Conservation (phyloP, 2,329 filamentous ascomycete genomes). For the Neonectria magnoliae region DNA sequence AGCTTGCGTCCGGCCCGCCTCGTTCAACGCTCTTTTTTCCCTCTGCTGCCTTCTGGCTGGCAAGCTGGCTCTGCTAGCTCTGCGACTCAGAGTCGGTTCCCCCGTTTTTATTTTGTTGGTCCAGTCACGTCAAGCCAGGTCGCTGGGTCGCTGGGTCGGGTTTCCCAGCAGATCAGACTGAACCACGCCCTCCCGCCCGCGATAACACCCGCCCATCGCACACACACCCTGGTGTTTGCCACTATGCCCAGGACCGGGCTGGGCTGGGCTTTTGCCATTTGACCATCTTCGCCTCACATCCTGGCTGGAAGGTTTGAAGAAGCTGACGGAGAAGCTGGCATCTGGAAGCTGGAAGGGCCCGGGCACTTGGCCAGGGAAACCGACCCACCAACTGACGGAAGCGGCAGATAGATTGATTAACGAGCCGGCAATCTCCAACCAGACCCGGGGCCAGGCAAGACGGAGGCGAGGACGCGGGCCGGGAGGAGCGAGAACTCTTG, state of each 20-base stretch:
- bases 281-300: constrained; percentile 5
- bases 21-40: constrained; percentile 35
- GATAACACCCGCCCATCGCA: constrained; percentile 3
- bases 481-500: background rate
- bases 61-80: constrained; percentile 17
- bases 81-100: constrained; percentile 21
- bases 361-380: constrained; percentile 24
- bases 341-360: constrained; percentile 30
- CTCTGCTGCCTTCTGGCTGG: constrained; percentile 30
- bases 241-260: constrained; percentile 2
- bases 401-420: constrained; percentile 24
- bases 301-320: constrained; percentile 25
- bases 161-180: constrained; percentile 21
- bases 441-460: background rate
- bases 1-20: constrained; percentile 35
- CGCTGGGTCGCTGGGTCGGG: constrained; percentile 12
- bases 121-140: constrained; percentile 34
- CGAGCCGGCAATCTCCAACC: constrained; percentile 24
- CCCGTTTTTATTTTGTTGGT: constrained; percentile 23
- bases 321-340: constrained; percentile 31
- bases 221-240: constrained; percentile 25
- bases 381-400: constrained; percentile 18
- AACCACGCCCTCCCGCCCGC: constrained; percentile 18
- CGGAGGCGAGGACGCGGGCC: background rate
- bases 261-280: background rate